phyloP scores from a whole-genome alignment of 257 asterid genomes.

The Capsicum pubescens region DNA sequence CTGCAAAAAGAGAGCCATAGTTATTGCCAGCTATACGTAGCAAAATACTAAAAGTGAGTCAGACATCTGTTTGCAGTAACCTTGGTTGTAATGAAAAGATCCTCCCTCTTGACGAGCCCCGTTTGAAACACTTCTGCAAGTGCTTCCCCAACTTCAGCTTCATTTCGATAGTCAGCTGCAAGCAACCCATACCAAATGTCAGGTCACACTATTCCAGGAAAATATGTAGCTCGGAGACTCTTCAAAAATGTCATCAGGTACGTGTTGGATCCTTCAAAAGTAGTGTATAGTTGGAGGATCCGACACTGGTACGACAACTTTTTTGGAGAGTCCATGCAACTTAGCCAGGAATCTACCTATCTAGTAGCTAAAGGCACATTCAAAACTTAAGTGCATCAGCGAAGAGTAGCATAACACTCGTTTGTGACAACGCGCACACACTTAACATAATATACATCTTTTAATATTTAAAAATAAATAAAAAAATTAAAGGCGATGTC shows the following conservation, averaged over 20 bases:
- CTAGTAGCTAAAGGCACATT: background rate
- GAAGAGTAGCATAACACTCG: background rate
- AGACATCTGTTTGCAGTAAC: conserved; percentile 29
- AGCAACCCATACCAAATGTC: conserved; percentile 14
- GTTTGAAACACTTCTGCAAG: conserved; percentile 58
- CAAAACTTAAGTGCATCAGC: background rate
- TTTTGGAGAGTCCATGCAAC: no score
- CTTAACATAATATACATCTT: conserved; percentile 2
- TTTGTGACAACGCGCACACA: background rate
- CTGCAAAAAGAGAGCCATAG: conserved; percentile 37
- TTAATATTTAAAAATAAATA: background rate
- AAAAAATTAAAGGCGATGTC: background rate
- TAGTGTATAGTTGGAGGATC: no score
- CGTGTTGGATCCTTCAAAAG: no score
- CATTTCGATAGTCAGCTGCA: conserved; percentile 73
- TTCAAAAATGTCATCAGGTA: no score
- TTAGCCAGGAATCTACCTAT: no score
- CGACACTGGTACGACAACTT: no score
- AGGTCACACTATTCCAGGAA: background rate
- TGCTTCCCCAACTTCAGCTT: conserved; percentile 71
- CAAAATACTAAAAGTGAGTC: background rate
- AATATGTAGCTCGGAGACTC: no score
- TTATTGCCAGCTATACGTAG: background rate
- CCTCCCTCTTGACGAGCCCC: conserved; percentile 66
- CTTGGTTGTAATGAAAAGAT: conserved; percentile 72